Base-by-base conservation (phyloP, 2,329 filamentous ascomycete species). In the Elsinoe arachidis region DNA sequence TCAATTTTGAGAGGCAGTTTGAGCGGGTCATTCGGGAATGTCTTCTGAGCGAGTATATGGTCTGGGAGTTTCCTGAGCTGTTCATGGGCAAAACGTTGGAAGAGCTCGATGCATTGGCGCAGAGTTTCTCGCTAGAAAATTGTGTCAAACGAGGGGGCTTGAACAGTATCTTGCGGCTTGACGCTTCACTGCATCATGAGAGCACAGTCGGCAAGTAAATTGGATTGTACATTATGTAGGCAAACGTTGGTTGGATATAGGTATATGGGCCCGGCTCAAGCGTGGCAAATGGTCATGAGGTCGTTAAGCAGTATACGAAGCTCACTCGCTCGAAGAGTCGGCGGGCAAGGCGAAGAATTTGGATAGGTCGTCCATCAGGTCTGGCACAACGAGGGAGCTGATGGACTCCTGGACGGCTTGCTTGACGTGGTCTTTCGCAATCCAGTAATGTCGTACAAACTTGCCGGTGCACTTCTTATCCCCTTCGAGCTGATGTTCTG, bases 71-170 rank as follows among this genome's bases (percentile, higher is more conserved):
- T 67, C 81, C 80, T 1, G 75, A 76, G 61, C 65, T 80, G 33
- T 84, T 84, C 61, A 67, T 70, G 34, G 80, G 70, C 1, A 80
- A 79, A 72, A 73, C 65, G 0, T 64, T 76, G 46, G 73, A 76
- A 23, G 76, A 83, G 62, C 63, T 84, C 21, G 80, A 84, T 59
- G 77, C 76, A 58, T 67, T 81, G 44, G 79, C 78, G 0, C 69
- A 66, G 12, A 80, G 74, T 58, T 84, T 84, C 63, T 72, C 73
- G 23, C 76, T 81, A 62, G 78, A 82, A 47, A 73, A 78, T 43
- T 83, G 80, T 62, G 59, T 78, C 38, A 75, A 75, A 64, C 67
- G 81, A 33, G 73, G 79, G 41, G 72, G 71, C 1, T 63, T 83
- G 62, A 82, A 82, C 61, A 70, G 74, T 60, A 77, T 78, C 46